Percentiles rank a stretch among this genome's conserved stretches.
Conservation (phyloP, 2,329 filamentous ascomycete genomes). For the Dactylellina parvicollis region DNA sequence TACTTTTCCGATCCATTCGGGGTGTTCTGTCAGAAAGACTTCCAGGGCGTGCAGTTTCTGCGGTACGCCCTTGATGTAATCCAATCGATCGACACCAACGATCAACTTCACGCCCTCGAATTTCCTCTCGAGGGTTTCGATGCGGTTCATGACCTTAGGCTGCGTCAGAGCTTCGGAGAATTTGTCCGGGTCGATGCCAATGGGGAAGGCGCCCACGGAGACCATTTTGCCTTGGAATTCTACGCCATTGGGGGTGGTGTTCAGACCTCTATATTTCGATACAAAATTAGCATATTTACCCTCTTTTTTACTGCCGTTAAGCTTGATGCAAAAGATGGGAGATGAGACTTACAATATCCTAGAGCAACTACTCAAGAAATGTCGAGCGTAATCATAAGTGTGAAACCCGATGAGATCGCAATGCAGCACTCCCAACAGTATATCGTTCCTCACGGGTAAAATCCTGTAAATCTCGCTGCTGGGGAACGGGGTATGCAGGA, state of each 20-base stretch:
- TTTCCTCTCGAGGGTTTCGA: conserved; percentile 83
- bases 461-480: conserved; percentile 97
- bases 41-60: conserved; percentile 97
- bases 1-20: conserved; percentile 97
- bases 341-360: conserved; percentile 75
- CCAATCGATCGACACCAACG: conserved; percentile 92
- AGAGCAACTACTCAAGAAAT: conserved; percentile 97
- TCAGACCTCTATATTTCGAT: conserved; percentile 61
- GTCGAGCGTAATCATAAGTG: conserved; percentile 97
- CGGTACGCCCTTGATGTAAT: conserved; percentile 98
- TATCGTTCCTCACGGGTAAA: conserved; percentile 86
- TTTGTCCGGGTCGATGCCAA: conserved; percentile 97
- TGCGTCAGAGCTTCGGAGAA: conserved; percentile 89
- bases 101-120: conserved; percentile 97
- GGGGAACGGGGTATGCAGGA: conserved; percentile 95
- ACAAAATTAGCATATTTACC: background rate
- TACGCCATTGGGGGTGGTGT: conserved; percentile 89
- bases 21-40: conserved; percentile 95
- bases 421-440: conserved; percentile 85
- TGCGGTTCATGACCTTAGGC: conserved; percentile 85
- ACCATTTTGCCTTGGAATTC: conserved; percentile 89
- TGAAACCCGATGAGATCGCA: conserved; percentile 98
- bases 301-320: background rate
- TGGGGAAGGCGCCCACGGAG: conserved; percentile 90
- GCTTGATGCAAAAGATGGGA: conserved; percentile 10